phyloP scores from a whole-genome alignment of 345 rosid species.

The Eucalyptus leucophloia region DNA sequence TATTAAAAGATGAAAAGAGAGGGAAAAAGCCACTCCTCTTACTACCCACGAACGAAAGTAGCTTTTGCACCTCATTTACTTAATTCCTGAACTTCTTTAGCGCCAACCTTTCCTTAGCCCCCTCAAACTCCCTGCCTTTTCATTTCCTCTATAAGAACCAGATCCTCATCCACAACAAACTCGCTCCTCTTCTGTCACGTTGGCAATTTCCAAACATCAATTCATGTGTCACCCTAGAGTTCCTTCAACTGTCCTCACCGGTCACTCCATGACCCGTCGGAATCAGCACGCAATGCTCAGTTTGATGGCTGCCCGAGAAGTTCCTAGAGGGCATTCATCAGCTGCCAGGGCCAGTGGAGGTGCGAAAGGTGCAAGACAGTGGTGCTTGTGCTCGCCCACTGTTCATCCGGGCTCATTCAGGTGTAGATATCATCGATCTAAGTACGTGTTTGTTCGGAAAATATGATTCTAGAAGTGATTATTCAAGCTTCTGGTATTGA shows the following conservation, averaged over 20 bases:
- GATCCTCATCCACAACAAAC: not conserved
- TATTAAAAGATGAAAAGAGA: not conserved
- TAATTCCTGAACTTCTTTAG: not conserved
- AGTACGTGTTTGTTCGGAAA: not conserved
- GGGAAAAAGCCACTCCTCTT: not conserved
- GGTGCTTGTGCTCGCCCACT: not conserved
- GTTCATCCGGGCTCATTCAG: not conserved
- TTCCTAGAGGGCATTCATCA: not conserved
- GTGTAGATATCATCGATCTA: not conserved
- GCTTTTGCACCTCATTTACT: not conserved
- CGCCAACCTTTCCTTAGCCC: not conserved
- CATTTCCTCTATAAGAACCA: not conserved
- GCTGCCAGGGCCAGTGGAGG: not conserved
- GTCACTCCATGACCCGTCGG: not conserved
- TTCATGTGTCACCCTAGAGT: not conserved
- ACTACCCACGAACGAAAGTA: not conserved
- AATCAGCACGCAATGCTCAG: not conserved
- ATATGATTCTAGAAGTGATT: not conserved
- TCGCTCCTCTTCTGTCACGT: not conserved
- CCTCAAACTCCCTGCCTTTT: not conserved
- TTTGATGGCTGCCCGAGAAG: not conserved
- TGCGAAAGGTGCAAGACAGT: not conserved
- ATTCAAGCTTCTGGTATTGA: not conserved
- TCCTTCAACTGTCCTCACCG: not conserved
- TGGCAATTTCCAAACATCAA: not conserved